A percentile compares a stretch with the other conserved stretches of the same genome.
Evolutionary conservation across 257 asterid genomes (phyloP).

Genomic region (Solanum tacnaense): DNA sequence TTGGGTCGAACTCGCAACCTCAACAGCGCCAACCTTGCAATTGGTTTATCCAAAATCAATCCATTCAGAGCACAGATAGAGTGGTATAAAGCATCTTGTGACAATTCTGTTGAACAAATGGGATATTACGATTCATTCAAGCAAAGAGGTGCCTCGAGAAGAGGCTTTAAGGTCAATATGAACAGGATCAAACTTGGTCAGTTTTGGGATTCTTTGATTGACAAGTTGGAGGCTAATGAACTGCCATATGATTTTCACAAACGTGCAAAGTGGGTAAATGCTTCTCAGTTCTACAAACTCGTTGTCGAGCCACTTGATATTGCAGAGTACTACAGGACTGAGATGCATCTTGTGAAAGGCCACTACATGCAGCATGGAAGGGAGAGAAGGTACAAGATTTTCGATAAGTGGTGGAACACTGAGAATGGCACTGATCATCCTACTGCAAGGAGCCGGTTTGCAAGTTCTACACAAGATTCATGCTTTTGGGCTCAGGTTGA

Average conservation of each 20-base stretch:
- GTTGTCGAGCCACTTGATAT: slow-evolving; percentile 87
- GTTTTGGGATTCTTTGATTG: slow-evolving; percentile 61
- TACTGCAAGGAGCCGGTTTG: slow-evolving; percentile 51
- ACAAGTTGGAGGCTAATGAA: slow-evolving; percentile 56
- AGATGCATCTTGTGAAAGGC: slow-evolving; percentile 58
- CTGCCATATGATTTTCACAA: slow-evolving; percentile 72
- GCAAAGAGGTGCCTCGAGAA: slow-evolving; percentile 46
- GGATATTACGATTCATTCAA: slow-evolving; percentile 86
- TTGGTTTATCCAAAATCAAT: slow-evolving; percentile 38
- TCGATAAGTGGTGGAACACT: slow-evolving; percentile 75
- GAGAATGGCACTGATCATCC: slow-evolving; percentile 17
- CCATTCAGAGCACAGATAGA: slow-evolving; percentile 72
- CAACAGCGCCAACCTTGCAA: slow-evolving; percentile 66
- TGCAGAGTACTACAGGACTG: slow-evolving; percentile 59
- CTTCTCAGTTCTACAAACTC: slow-evolving; percentile 61
- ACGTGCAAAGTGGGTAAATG: slow-evolving; percentile 54
- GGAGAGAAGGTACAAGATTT: slow-evolving; percentile 56
- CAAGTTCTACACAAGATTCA: slow-evolving; percentile 71
- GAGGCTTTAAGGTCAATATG: slow-evolving; percentile 41
- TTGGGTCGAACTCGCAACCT: slow-evolving; percentile 56
- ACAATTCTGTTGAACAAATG: slow-evolving; percentile 49
- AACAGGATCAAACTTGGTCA: slow-evolving; percentile 39
- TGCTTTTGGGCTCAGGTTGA: slow-evolving; percentile 90
- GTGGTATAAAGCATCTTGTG: slow-evolving; percentile 70
- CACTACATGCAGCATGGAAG: slow-evolving; percentile 71